A percentile compares a stretch with the other conserved stretches of the same genome.
phyloP scores from a whole-genome alignment of 345 rosid species.

The Syzygium jambos region DNA sequence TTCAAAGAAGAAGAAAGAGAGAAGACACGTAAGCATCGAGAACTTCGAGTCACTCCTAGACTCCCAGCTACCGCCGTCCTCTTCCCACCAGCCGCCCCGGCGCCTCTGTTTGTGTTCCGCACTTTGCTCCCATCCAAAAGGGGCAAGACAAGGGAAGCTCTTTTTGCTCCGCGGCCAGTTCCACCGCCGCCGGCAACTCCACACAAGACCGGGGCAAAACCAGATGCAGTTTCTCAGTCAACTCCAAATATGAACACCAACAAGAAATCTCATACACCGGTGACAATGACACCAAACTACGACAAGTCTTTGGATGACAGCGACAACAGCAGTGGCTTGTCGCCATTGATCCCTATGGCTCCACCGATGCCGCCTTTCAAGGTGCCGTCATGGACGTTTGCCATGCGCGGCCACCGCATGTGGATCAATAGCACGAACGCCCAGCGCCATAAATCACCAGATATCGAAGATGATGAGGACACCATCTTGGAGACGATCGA shows the following conservation, averaged over 20 bases:
- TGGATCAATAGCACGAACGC: conserved; percentile 50
- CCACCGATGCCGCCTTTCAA: conserved; percentile 85
- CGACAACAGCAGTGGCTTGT: conserved; percentile 40
- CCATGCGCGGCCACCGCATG: conserved; percentile 52
- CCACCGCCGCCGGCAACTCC: conserved; percentile 28
- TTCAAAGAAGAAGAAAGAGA: conserved; percentile 59
- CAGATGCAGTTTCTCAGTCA: neutral
- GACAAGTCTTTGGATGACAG: conserved; percentile 9
- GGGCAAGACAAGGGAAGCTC: conserved; percentile 32
- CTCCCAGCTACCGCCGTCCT: neutral
- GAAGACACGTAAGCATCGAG: conserved; percentile 75
- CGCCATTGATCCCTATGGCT: conserved; percentile 47
- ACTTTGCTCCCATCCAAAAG: conserved; percentile 56
- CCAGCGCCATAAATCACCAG: conserved; percentile 39
- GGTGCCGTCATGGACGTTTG: conserved; percentile 55
- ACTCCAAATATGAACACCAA: conserved; percentile 8
- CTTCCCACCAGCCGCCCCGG: conserved; percentile 21
- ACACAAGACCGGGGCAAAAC: conserved; percentile 8
- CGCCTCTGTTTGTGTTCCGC: conserved; percentile 32
- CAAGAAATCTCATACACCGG: conserved; percentile 18
- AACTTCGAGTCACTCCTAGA: conserved; percentile 55
- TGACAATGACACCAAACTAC: conserved; percentile 10
- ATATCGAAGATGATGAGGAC: conserved; percentile 23
- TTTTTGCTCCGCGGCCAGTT: conserved; percentile 22
- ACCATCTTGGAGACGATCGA: conserved; percentile 1